phyloP scores from a whole-genome alignment of 768 basidiomycete genomes.

The Clitopilus hobsonii region DNA sequence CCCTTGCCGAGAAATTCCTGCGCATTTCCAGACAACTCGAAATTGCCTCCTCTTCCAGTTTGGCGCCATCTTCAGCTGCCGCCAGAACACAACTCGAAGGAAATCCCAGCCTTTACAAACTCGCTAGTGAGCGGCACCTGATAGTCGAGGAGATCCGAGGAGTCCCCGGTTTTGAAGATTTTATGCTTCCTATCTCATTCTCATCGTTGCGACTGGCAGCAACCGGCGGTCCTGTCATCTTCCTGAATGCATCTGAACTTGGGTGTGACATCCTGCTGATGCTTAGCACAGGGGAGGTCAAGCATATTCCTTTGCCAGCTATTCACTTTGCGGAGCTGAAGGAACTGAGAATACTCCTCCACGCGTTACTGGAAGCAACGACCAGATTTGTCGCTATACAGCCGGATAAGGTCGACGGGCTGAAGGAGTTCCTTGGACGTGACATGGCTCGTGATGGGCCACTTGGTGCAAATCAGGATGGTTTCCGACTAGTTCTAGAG shows the following conservation, averaged over 20 bases:
- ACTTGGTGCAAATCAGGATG: no score
- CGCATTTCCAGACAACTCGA: not conserved
- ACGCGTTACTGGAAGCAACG: not conserved
- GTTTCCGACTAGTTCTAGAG: no score
- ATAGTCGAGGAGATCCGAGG: not conserved
- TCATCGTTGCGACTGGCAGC: conserved; percentile 17
- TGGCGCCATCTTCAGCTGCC: not conserved
- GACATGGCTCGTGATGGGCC: no score
- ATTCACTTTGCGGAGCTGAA: not conserved
- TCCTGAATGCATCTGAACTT: conserved; percentile 22
- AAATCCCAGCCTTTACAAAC: not conserved
- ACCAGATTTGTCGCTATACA: no score
- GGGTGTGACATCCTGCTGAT: conserved; percentile 14
- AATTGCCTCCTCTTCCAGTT: not conserved
- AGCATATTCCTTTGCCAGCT: not conserved
- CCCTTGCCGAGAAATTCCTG: not conserved
- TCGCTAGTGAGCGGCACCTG: not conserved
- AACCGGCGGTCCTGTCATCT: conserved; percentile 23
- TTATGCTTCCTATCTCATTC: conserved; percentile 4
- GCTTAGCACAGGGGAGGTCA: not conserved
- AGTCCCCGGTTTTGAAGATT: not conserved
- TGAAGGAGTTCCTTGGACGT: no score
- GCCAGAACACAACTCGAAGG: not conserved
- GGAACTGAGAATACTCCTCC: not conserved
- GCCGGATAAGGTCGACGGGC: no score